A percentile compares a stretch with the other conserved stretches of the same genome.
These are phyloP conservation scores for Besnoitia besnoiti DNA, from an alignment of 169 alveolate species.

Conservation along the genomic window DNA sequence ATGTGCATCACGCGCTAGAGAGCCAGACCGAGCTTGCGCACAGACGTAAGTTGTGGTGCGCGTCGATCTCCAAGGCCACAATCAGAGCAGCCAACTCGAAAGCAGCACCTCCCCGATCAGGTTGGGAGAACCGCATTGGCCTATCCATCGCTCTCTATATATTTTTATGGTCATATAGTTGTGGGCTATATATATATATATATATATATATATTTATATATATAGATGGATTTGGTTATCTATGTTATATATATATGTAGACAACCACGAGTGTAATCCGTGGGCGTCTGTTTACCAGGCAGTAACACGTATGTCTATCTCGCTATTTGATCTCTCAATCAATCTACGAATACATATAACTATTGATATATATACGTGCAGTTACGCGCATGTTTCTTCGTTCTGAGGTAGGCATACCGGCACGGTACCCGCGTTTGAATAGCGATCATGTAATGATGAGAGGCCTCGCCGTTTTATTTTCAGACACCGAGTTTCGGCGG, in stretches of 20 bases:
- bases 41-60: too few species aligned
- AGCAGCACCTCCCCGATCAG: too few species aligned
- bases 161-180: not conserved
- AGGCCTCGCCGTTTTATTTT: not conserved
- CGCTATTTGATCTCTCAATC: too few species aligned
- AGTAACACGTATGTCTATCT: too few species aligned
- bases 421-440: not conserved
- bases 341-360: not conserved
- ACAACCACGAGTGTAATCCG: not conserved
- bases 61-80: too few species aligned
- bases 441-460: not conserved
- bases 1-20: too few species aligned
- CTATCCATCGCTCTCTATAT: not conserved
- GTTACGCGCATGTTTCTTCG: not conserved
- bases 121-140: too few species aligned
- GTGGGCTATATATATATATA: not conserved
- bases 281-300: not conserved
- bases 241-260: not conserved
- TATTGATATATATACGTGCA: not conserved
- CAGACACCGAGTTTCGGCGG: conserved; percentile 83
- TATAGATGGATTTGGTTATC: not conserved
- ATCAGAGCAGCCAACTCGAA: too few species aligned
- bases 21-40: too few species aligned
- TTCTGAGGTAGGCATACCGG: not conserved
- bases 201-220: not conserved